Percentiles rank a stretch among this genome's conserved stretches.
phyloP scores from a whole-genome alignment of 805 yeast species.

The Lipomyces starkeyi region DNA sequence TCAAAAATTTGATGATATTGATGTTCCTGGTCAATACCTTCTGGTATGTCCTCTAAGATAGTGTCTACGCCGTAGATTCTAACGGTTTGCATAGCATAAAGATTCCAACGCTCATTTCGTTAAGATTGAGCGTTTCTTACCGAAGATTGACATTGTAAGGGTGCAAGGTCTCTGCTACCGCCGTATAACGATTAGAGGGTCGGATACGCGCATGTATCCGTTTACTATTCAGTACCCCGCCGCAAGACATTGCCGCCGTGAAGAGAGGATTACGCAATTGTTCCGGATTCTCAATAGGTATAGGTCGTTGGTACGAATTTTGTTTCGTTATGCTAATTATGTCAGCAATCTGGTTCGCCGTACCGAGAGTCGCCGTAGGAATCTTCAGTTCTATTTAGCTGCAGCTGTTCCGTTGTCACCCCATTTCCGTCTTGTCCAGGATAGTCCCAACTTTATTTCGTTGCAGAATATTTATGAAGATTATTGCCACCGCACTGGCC shows the following conservation, averaged over 20 bases:
- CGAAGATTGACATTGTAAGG: constrained; percentile 84
- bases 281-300: constrained; percentile 76
- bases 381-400: constrained; percentile 84
- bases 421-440: constrained; percentile 86
- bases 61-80: not conserved
- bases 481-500: constrained; percentile 72
- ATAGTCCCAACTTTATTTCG: constrained; percentile 75
- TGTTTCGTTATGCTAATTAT: constrained; percentile 1
- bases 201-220: constrained; percentile 88
- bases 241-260: constrained; percentile 95
- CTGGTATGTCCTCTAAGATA: constrained; percentile 54
- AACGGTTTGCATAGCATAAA: constrained; percentile 47
- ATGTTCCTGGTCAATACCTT: constrained; percentile 95
- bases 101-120: constrained; percentile 90
- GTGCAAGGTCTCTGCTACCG: constrained; percentile 91
- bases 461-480: constrained; percentile 87
- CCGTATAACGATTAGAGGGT: constrained; percentile 86
- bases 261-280: constrained; percentile 90
- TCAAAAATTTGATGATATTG: constrained; percentile 96
- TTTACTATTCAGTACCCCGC: constrained; percentile 98
- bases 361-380: constrained; percentile 86
- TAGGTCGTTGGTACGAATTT: not conserved
- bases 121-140: constrained; percentile 90
- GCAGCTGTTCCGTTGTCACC: constrained; percentile 93
- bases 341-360: constrained; percentile 71